Percentiles rank a stretch among this genome's conserved stretches.
Conservation (phyloP, 2,329 filamentous ascomycete species). For the Ceratocystis ficicola region DNA sequence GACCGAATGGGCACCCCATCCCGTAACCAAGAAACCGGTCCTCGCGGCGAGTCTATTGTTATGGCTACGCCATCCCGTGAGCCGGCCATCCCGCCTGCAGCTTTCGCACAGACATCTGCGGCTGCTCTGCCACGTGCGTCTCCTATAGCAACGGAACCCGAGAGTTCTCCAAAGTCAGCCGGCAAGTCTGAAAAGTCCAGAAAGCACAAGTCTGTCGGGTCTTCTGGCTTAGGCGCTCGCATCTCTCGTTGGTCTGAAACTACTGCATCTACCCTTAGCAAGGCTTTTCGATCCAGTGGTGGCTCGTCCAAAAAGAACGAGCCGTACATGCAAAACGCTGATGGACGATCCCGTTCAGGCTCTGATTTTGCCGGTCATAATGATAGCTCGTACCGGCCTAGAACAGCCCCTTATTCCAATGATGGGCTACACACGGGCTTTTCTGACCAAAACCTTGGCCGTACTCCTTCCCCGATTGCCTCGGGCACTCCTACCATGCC, state of each 20-base stretch:
- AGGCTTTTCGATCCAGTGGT: conserved; percentile 58
- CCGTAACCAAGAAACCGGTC: conserved; percentile 10
- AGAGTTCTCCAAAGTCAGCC: conserved; percentile 53
- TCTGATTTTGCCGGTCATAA: conserved; percentile 61
- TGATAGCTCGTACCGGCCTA: conserved; percentile 39
- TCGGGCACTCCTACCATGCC: conserved; percentile 37
- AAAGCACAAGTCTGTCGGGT: conserved; percentile 79
- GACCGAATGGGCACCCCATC: conserved; percentile 23
- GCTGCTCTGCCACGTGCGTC: conserved; percentile 1
- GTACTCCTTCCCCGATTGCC: conserved; percentile 22
- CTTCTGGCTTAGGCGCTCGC: conserved; percentile 71
- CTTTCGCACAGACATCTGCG: conserved; percentile 9
- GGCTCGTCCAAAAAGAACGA: conserved; percentile 40
- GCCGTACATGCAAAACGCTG: conserved; percentile 33
- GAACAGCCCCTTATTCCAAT: conserved; percentile 44
- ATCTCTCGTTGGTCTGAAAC: conserved; percentile 97
- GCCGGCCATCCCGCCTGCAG: conserved; percentile 14
- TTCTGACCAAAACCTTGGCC: conserved; percentile 39
- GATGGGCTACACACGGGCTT: conserved; percentile 50
- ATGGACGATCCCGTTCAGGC: conserved; percentile 55
- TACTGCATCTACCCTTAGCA: conserved; percentile 74
- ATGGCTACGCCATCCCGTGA: conserved; percentile 17
- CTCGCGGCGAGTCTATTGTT: conserved; percentile 17
- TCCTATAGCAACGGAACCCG: conserved; percentile 46
- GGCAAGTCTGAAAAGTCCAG: conserved; percentile 56